Percentiles rank a stretch among this genome's conserved stretches.
These are phyloP conservation scores for Neurospora sp. DNA, from an alignment of 495 filamentous ascomycete genomes.

Conservation along the genomic window DNA sequence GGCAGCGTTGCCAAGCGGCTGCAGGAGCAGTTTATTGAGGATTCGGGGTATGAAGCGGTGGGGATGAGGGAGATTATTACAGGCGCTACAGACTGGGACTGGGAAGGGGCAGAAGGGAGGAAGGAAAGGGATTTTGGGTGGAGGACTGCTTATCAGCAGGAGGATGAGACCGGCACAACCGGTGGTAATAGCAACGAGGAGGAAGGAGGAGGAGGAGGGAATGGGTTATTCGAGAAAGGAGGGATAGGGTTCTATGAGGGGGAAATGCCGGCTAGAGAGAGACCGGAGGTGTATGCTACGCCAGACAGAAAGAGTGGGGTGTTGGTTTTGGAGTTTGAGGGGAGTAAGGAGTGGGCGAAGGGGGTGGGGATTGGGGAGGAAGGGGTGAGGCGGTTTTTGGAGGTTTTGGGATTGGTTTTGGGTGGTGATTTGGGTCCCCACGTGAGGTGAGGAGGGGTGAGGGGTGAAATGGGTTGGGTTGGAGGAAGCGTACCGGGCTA, in stretches of 20 bases:
- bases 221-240: not conserved
- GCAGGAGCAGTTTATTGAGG: not conserved
- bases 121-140: not conserved
- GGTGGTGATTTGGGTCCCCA: not conserved
- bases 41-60: not conserved
- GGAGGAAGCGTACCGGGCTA: not conserved
- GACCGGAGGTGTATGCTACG: not conserved
- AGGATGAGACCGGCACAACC: not conserved
- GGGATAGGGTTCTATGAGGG: not conserved
- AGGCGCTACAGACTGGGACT: not conserved
- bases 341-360: not conserved
- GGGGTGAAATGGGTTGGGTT: not conserved
- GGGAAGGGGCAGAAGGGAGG: no score
- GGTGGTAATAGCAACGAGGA: not conserved
- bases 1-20: not conserved
- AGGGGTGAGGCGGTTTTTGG: not conserved
- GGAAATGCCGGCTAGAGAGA: not conserved
- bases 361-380: not conserved
- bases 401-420: not conserved
- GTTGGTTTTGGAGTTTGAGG: not conserved
- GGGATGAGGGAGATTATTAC: not conserved
- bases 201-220: not conserved
- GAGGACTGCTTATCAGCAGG: not conserved
- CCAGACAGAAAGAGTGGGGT: not conserved
- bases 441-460: not conserved